phyloP scores from a whole-genome alignment of 2,329 filamentous ascomycete genomes.

The Bipolaris victoriae region DNA sequence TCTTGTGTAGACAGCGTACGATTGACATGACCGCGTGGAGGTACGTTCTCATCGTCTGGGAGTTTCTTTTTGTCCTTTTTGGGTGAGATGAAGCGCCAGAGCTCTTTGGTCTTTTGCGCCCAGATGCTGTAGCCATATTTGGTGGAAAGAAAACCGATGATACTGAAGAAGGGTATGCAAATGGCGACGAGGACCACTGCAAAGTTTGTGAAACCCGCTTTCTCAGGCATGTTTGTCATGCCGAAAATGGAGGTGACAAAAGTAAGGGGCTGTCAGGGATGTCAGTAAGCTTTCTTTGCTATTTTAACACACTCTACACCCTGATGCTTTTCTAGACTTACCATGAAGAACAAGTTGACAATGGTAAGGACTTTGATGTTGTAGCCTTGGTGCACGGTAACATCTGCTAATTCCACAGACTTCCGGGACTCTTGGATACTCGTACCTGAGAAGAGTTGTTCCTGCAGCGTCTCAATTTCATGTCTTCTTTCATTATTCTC shows the following conservation, averaged over 20 bases:
- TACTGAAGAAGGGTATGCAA: conserved; percentile 55
- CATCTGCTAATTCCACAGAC: conserved; percentile 62
- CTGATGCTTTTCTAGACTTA: conserved; percentile 5
- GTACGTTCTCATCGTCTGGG: conserved; percentile 15
- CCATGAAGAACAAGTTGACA: conserved; percentile 65
- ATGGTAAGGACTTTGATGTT: conserved; percentile 66
- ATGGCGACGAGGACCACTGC: conserved; percentile 51
- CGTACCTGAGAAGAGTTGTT: conserved; percentile 69
- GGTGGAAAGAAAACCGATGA: conserved; percentile 54
- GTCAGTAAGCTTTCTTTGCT: background rate
- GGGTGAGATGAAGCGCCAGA: conserved; percentile 37
- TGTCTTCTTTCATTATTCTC: conserved; percentile 62
- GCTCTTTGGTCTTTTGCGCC: conserved; percentile 37
- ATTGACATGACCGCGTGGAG: conserved; percentile 17
- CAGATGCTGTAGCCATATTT: conserved; percentile 49
- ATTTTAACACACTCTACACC: too few species aligned
- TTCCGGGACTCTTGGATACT: conserved; percentile 66
- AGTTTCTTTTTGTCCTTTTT: conserved; percentile 13
- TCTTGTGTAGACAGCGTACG: conserved; percentile 39
- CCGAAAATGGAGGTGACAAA: conserved; percentile 68
- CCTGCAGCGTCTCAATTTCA: conserved; percentile 63
- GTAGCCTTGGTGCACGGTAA: conserved; percentile 63
- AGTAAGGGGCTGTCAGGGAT: conserved; percentile 57
- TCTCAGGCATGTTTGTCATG: conserved; percentile 54
- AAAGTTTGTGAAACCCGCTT: conserved; percentile 48